Conservation (phyloP, 2,329 filamentous ascomycete species). For the Xylaria arbuscula region DNA sequence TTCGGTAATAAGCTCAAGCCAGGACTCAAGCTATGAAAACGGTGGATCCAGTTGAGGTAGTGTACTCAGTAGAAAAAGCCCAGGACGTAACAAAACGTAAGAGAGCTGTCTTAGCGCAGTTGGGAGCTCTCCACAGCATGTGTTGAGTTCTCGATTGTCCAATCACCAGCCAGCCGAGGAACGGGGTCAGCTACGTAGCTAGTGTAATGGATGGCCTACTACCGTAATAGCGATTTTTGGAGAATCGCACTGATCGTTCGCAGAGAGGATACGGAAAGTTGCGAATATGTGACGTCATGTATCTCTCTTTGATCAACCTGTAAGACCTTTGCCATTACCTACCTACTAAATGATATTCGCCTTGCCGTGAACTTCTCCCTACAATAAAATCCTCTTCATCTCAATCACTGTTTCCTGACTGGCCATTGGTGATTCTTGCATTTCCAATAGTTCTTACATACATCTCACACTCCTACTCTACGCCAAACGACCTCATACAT, state of each 20-base stretch:
- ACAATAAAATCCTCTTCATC: conserved; percentile 19
- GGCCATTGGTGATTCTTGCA: conserved; percentile 13
- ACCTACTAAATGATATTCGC: conserved; percentile 8
- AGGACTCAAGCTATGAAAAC: neutral
- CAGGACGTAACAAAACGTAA: conserved; percentile 16
- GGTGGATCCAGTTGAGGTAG: conserved; percentile 14
- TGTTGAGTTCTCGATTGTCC: conserved; percentile 15
- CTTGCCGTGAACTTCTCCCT: conserved; percentile 2
- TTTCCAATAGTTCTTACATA: conserved; percentile 22
- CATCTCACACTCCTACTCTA: neutral
- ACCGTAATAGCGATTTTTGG: conserved; percentile 12
- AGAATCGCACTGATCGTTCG: neutral
- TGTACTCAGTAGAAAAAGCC: neutral
- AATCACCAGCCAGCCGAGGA: conserved; percentile 24
- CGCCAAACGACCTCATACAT: neutral
- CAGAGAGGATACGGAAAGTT: conserved; percentile 10
- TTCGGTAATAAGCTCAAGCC: neutral
- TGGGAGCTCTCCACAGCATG: conserved; percentile 29
- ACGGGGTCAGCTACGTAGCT: neutral
- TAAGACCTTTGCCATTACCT: conserved; percentile 3
- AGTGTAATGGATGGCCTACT: neutral
- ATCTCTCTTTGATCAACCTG: conserved; percentile 10
- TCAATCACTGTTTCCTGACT: neutral
- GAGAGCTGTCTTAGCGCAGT: conserved; percentile 27
- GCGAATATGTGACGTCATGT: conserved; percentile 37